These are phyloP conservation scores for Aspergillus tanneri DNA, from an alignment of 2,329 filamentous ascomycete species.

Conservation along the genomic window DNA sequence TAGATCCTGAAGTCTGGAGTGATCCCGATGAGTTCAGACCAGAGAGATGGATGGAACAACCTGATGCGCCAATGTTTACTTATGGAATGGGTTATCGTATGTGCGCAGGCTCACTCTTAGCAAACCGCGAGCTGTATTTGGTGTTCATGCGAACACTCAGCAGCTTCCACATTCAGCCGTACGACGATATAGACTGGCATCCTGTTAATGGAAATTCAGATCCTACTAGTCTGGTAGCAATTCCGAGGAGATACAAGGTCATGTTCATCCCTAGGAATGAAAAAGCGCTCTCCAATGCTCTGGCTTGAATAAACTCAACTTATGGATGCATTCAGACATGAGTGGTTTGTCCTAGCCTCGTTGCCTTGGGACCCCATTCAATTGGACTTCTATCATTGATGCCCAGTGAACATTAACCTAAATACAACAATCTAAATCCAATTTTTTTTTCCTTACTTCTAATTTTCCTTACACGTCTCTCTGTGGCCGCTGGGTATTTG, in stretches of 20 bases:
- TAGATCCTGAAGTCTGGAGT: slow-evolving; percentile 56
- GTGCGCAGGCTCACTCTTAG: slow-evolving; percentile 63
- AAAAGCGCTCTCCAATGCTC: slow-evolving; percentile 43
- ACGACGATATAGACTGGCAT: slow-evolving; percentile 57
- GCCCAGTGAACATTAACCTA: too few relatives aligned
- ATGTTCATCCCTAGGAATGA: slow-evolving; percentile 58
- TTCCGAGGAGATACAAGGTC: slow-evolving; percentile 59
- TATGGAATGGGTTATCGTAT: slow-evolving; percentile 67
- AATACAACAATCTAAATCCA: too few relatives aligned
- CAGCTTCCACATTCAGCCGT: slow-evolving; percentile 59
- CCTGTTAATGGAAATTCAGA: slow-evolving; percentile 61
- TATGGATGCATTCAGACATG: neutral
- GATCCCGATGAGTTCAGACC: slow-evolving; percentile 61
- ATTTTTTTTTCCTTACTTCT: too few relatives aligned
- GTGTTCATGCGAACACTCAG: slow-evolving; percentile 63
- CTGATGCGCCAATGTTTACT: slow-evolving; percentile 63
- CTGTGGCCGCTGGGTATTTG: too few relatives aligned
- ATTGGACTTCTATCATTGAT: too few relatives aligned
- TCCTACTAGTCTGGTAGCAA: slow-evolving; percentile 61
- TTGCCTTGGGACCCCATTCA: too few relatives aligned
- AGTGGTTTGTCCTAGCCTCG: neutral
- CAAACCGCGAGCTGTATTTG: slow-evolving; percentile 65
- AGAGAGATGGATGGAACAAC: slow-evolving; percentile 63
- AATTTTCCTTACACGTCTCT: too few relatives aligned
- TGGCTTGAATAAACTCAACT: slow-evolving; percentile 24